phyloP scores from a whole-genome alignment of 169 alveolate species.

The Besnoitia besnoiti region DNA sequence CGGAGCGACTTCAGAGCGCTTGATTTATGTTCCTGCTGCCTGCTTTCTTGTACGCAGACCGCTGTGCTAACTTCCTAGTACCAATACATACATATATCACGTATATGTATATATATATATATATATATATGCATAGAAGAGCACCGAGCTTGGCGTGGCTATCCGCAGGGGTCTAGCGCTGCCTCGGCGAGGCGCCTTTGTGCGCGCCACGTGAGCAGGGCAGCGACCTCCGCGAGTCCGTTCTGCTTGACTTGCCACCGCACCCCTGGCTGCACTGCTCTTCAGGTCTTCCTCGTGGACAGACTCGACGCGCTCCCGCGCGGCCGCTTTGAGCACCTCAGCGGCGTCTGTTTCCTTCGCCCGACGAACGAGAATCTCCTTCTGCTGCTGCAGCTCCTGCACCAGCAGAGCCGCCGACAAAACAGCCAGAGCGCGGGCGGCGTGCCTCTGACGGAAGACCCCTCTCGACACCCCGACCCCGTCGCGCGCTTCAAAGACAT shows the following conservation, averaged over 20 bases:
- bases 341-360: conserved; percentile 72
- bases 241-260: too few relatives aligned
- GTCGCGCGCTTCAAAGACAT: conserved; percentile 62
- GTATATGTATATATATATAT: conserved; percentile 15
- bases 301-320: conserved; percentile 66
- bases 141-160: not conserved
- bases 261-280: not conserved
- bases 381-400: conserved; percentile 69
- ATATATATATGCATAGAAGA: not conserved
- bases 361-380: conserved; percentile 72
- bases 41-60: not conserved
- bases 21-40: not conserved
- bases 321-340: conserved; percentile 74
- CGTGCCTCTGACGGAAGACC: not conserved
- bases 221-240: too few relatives aligned
- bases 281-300: conserved; percentile 71
- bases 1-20: too few relatives aligned
- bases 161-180: too few relatives aligned
- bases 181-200: too few relatives aligned
- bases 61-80: not conserved
- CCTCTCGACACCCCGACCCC: not conserved
- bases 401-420: conserved; percentile 74
- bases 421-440: conserved; percentile 81
- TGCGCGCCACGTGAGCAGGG: too few relatives aligned
- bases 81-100: not conserved